phyloP scores from a whole-genome alignment of 768 basidiomycete genomes.

The Calocera cornea region DNA sequence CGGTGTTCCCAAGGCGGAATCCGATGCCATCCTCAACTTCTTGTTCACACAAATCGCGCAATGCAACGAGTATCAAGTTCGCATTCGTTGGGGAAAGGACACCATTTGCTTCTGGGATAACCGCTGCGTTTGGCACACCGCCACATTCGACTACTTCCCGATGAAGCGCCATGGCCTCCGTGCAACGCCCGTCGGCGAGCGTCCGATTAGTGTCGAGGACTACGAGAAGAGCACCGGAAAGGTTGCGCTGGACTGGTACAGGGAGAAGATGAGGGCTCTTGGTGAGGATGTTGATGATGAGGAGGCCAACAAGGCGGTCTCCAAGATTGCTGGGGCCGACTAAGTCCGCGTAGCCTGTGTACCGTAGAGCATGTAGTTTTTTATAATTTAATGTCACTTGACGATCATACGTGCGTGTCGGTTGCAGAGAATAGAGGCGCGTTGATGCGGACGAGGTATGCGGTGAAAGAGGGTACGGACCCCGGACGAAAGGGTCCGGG shows the following conservation, averaged over 20 bases:
- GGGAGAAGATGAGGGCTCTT: constrained; percentile 20
- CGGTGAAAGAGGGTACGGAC: too few species aligned
- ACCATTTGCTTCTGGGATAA: constrained; percentile 28
- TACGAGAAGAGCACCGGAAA: constrained; percentile 21
- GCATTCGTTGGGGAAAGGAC: constrained; percentile 26
- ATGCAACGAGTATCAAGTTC: constrained; percentile 25
- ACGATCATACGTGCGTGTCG: too few species aligned
- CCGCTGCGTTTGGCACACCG: constrained; percentile 23
- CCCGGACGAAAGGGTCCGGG: too few species aligned
- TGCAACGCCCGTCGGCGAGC: constrained; percentile 25
- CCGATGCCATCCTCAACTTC: constrained; percentile 25
- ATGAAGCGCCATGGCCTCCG: constrained; percentile 25
- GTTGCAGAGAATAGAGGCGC: too few species aligned
- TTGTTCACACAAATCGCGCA: constrained; percentile 18
- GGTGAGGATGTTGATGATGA: constrained; percentile 15
- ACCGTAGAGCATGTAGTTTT: neutral
- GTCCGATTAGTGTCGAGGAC: constrained; percentile 23
- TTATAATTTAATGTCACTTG: neutral
- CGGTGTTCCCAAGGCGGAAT: constrained; percentile 25
- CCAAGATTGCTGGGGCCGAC: neutral
- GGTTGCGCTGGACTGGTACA: constrained; percentile 23
- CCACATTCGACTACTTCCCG: constrained; percentile 29
- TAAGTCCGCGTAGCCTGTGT: neutral
- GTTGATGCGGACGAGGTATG: too few species aligned
- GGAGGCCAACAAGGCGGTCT: neutral